These are phyloP conservation scores for Dothiorella sarmentorum DNA, from an alignment of 2,329 filamentous ascomycete species.

Conservation along the genomic window DNA sequence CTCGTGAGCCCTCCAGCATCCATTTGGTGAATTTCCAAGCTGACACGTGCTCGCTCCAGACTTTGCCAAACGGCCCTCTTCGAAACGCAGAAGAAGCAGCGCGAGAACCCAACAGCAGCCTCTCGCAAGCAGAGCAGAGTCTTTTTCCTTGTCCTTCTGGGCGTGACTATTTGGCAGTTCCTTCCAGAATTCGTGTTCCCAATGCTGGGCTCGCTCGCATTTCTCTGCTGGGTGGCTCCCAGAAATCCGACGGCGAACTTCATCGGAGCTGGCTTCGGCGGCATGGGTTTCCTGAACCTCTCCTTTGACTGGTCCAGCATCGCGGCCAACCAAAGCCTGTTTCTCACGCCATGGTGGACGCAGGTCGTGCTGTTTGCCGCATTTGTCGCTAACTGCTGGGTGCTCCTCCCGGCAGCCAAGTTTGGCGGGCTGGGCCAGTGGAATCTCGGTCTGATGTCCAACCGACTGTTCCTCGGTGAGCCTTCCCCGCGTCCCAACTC, in stretches of 20 bases:
- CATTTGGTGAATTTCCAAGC: neutral
- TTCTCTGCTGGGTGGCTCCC: constrained; percentile 62
- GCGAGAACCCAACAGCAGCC: constrained; percentile 48
- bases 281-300: constrained; percentile 60
- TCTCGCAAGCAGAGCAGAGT: constrained; percentile 42
- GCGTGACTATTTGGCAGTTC: constrained; percentile 59
- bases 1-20: neutral
- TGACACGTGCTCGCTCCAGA: neutral
- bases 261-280: constrained; percentile 58
- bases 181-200: constrained; percentile 60
- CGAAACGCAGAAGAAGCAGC: constrained; percentile 54
- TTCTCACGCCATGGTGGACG: constrained; percentile 54
- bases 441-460: constrained; percentile 54
- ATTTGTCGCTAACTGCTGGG: constrained; percentile 56
- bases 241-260: constrained; percentile 58
- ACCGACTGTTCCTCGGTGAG: constrained; percentile 27
- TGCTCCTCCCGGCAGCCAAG: constrained; percentile 57
- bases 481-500: too few species aligned
- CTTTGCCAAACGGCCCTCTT: constrained; percentile 53
- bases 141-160: constrained; percentile 54
- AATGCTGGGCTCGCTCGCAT: constrained; percentile 57
- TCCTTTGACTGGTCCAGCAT: constrained; percentile 61
- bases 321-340: constrained; percentile 42
- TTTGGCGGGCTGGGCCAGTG: constrained; percentile 50
- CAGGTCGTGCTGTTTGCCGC: constrained; percentile 55